Conservation (phyloP, 345 rosid species). For the Capsella bursapastoris region DNA sequence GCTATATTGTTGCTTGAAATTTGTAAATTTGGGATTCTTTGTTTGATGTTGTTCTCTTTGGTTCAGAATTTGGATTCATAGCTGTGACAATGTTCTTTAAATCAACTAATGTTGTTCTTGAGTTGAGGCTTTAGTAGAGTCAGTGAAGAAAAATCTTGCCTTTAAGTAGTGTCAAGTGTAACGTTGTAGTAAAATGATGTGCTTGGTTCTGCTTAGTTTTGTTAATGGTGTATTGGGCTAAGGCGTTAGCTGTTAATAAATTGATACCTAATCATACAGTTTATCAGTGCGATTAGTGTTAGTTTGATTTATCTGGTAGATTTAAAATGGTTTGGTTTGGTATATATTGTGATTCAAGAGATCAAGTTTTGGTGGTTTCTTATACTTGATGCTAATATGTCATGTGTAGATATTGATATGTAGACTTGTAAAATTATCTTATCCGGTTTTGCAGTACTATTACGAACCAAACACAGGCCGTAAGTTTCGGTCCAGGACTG, state of each 20-base stretch:
- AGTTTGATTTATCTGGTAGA: constrained; percentile 4
- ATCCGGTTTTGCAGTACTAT: constrained; percentile 45
- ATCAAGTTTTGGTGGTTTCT: neutral
- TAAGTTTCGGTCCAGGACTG: constrained; percentile 49
- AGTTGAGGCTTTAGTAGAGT: neutral
- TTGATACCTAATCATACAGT: neutral
- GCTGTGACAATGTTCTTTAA: constrained; percentile 7
- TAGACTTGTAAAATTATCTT: neutral
- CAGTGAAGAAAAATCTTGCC: neutral
- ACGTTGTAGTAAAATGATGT: neutral
- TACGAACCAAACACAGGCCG: constrained; percentile 46
- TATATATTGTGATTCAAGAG: neutral
- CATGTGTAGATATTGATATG: neutral
- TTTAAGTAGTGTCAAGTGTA: constrained; percentile 1
- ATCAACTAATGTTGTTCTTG: neutral
- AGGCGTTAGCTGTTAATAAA: neutral
- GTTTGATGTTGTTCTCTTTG: constrained; percentile 3
- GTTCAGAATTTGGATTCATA: neutral
- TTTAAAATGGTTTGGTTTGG: neutral
- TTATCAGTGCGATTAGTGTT: neutral
- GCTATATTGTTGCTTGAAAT: neutral
- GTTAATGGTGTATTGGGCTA: constrained; percentile 1
- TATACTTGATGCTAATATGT: neutral
- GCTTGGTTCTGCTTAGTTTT: neutral
- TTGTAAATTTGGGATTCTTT: constrained; percentile 5